Percentiles rank a stretch among this genome's conserved stretches.
Conservation (phyloP, 2,329 filamentous ascomycete species). For the Colletotrichum musicola region DNA sequence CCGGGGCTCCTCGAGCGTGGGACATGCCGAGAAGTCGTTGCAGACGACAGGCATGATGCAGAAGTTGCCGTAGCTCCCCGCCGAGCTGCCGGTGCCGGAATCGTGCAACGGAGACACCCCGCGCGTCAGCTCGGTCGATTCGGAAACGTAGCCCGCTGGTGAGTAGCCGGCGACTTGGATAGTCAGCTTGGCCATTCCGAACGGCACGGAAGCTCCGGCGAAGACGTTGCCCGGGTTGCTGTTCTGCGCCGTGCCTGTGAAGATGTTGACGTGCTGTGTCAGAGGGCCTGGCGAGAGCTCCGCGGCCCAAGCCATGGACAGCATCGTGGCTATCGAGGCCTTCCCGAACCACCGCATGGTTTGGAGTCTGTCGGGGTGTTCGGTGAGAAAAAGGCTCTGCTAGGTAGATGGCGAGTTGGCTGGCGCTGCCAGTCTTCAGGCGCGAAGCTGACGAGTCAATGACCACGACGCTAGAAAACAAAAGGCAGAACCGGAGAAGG, state of each 20-base stretch:
- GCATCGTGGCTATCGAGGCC: not conserved
- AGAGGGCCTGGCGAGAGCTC: not conserved
- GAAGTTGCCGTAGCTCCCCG: conserved; percentile 25
- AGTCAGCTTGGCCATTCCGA: conserved; percentile 12
- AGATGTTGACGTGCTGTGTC: conserved; percentile 22
- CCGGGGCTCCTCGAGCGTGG: not conserved
- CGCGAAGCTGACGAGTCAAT: too few species aligned
- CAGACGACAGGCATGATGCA: conserved; percentile 27
- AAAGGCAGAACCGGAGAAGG: too few species aligned
- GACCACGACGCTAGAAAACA: too few species aligned
- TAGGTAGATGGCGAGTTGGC: too few species aligned
- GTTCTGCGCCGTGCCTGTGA: conserved; percentile 18
- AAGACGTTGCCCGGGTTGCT: conserved; percentile 11
- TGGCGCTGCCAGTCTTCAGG: too few species aligned
- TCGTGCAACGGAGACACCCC: conserved; percentile 22
- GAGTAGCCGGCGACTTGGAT: conserved; percentile 5
- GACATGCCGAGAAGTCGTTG: not conserved
- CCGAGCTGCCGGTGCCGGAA: conserved; percentile 21
- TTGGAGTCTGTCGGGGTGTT: not conserved
- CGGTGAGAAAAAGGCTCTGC: too few species aligned
- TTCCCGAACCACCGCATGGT: not conserved
- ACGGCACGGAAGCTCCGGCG: conserved; percentile 9
- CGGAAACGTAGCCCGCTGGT: conserved; percentile 8
- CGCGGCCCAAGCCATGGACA: not conserved
- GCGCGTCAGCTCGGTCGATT: conserved; percentile 1